Evolutionary conservation across 108 stramenopile species (phyloP), one percentile per base, ranked within the genome.

Genomic region (Cyclotella cryptica): DNA sequence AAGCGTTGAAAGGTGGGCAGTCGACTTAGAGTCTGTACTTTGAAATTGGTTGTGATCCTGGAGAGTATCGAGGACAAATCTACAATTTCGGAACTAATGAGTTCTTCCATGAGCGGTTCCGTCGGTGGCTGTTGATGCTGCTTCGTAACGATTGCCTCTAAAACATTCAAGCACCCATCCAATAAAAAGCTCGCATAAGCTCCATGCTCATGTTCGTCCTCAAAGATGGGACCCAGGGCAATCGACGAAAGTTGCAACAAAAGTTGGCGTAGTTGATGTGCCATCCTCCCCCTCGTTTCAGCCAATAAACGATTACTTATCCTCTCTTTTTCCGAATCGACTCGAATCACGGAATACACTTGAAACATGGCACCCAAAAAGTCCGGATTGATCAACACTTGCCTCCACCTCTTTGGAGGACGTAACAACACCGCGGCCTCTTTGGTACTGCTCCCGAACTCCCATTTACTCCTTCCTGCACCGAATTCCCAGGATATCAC

Each of bases 401-500:
- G 80, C 35, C 87, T 74, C 92, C 92, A 95, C 57, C 72, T 53
- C 45, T 73, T 75, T 0, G 90, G 94, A 19, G 88, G 89, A 60
- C 88, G 84, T 18, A 93, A 28, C 46, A 91, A 65, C 1, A 83
- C 55, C 21, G 35, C 72, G 1, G 1, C 15, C 43, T 49, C 39
- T 28, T 66, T 66, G 22, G 21, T 63, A 17, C 72, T 57, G 13
- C 45, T 54, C 18, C 45, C 47, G 19, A 77, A 80, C 78, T 87
- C 88, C 89, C 89, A 92, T 39, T 67, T 51, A 24, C 73, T 59
- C 2, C 84, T 81, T 15, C 82, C 77, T 17, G 81, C 70, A 35
- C 91, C 89, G 71, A 92, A 95, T 71, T 95, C 94, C 94, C 94
- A 95, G 1, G 72, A 72, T 15, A 95, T 67, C 17, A 87, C 79